These are phyloP conservation scores for Fagopyrum tataricum DNA, from an alignment of 148 eudicot genomes.

Conservation along the genomic window DNA sequence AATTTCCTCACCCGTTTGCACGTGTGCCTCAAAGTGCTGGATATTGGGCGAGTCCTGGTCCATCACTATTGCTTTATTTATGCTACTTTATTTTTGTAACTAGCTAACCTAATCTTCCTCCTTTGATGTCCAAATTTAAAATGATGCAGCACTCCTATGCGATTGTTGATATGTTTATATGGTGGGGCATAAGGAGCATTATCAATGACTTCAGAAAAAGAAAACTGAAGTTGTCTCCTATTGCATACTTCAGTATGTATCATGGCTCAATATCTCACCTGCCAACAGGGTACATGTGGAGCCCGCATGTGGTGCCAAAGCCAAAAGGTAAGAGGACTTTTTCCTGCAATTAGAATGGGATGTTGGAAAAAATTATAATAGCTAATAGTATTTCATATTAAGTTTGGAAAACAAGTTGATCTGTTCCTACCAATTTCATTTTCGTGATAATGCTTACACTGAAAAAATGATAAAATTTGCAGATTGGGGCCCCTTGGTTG, in stretches of 20 bases:
- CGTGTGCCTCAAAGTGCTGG: slow-evolving; percentile 61
- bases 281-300: slow-evolving; percentile 97
- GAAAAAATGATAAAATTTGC: slow-evolving; percentile 15
- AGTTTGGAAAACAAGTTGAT: neutral
- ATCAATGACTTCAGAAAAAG: slow-evolving; percentile 72
- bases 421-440: neutral
- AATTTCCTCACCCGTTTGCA: slow-evolving; percentile 82
- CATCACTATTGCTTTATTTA: neutral
- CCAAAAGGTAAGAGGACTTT: slow-evolving; percentile 59
- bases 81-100: neutral
- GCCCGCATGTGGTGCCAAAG: slow-evolving; percentile 82
- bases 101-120: neutral
- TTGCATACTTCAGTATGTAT: slow-evolving; percentile 80
- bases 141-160: slow-evolving; percentile 71
- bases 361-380: slow-evolving; percentile 19
- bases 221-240: slow-evolving; percentile 75
- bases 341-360: neutral
- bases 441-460: neutral
- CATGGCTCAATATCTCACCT: slow-evolving; percentile 73
- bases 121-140: neutral
- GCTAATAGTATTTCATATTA: neutral
- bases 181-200: slow-evolving; percentile 79
- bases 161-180: slow-evolving; percentile 70
- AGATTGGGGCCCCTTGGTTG: slow-evolving; percentile 94
- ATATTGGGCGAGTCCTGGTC: slow-evolving; percentile 51